Evolutionary conservation across 306 rosid genomes (phyloP).

Genomic region (Fragaria vesca): DNA sequence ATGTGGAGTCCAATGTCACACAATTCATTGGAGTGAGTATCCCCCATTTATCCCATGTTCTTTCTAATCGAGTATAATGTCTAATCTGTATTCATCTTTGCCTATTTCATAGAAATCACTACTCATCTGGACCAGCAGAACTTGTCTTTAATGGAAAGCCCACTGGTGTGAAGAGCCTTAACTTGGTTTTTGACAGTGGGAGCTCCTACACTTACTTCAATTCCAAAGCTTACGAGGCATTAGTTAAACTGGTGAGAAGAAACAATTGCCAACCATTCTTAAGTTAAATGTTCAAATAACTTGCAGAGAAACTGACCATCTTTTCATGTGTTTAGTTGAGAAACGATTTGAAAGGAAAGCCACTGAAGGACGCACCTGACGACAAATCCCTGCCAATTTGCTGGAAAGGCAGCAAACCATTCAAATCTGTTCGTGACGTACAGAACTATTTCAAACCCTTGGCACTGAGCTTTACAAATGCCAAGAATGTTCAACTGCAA

Average conservation of each 20-base stretch:
- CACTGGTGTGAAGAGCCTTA: constrained; percentile 47
- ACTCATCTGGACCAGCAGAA: constrained; percentile 69
- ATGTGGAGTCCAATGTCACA: constrained; percentile 53
- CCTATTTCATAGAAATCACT: constrained; percentile 41
- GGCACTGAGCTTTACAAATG: constrained; percentile 41
- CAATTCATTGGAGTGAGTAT: constrained; percentile 43
- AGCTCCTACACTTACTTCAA: constrained; percentile 82
- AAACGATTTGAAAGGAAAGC: constrained; percentile 53
- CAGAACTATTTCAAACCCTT: constrained; percentile 52
- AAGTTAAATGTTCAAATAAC: constrained; percentile 6
- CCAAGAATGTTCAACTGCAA: constrained; percentile 39
- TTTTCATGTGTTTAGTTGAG: constrained; percentile 41
- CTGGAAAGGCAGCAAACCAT: constrained; percentile 75
- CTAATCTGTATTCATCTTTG: neutral
- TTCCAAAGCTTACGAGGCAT: constrained; percentile 38
- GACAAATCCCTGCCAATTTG: constrained; percentile 59
- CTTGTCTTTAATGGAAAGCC: constrained; percentile 50
- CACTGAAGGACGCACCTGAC: constrained; percentile 34
- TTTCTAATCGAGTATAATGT: constrained; percentile 12
- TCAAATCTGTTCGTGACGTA: constrained; percentile 49
- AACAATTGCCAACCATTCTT: neutral
- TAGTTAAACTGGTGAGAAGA: constrained; percentile 52
- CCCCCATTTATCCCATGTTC: constrained; percentile 1
- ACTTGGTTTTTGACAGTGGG: constrained; percentile 75
- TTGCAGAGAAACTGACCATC: constrained; percentile 1